Evolutionary conservation across 208 protist species (phyloP).

Genomic region (Leishmania tropica): DNA sequence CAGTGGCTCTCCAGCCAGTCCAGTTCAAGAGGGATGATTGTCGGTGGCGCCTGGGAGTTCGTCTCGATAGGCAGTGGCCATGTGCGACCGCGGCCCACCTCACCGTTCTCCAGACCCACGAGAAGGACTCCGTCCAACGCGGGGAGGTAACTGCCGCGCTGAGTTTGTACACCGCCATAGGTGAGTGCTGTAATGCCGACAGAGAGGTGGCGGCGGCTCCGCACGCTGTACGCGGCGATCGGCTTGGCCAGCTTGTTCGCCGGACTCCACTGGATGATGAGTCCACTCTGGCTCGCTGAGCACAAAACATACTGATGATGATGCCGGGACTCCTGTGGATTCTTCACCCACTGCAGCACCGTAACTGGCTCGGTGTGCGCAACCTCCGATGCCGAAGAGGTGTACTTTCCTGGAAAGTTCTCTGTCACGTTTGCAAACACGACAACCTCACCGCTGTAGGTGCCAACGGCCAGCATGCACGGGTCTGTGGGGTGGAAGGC

Average conservation of each 20-base stretch:
- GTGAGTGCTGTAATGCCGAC: conserved; percentile 70
- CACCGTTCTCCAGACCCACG: conserved; percentile 88
- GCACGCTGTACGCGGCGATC: conserved; percentile 59
- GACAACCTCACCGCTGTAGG: conserved; percentile 89
- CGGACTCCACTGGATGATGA: conserved; percentile 72
- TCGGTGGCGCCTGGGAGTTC: conserved; percentile 12
- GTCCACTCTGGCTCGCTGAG: conserved; percentile 76
- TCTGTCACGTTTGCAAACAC: conserved; percentile 73
- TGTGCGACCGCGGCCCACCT: conserved; percentile 78
- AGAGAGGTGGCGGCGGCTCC: conserved; percentile 45
- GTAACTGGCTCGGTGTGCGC: conserved; percentile 82
- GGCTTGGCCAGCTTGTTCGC: conserved; percentile 70
- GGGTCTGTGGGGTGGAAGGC: conserved; percentile 87
- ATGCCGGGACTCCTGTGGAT: conserved; percentile 54
- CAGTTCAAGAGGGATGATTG: conserved; percentile 54
- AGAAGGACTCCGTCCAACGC: conserved; percentile 62
- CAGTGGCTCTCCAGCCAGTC: conserved; percentile 77
- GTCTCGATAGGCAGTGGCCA: conserved; percentile 31
- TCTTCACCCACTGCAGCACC: conserved; percentile 77
- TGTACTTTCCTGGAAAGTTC: conserved; percentile 39
- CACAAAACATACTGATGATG: conserved; percentile 76
- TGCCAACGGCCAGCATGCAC: conserved; percentile 82
- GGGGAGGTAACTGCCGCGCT: conserved; percentile 37
- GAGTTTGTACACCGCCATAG: conserved; percentile 35
- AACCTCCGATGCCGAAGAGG: conserved; percentile 31